Evolutionary conservation across 768 basidiomycete species (phyloP), one percentile per base, ranked within the genome.

Genomic region (Russula lepida): DNA sequence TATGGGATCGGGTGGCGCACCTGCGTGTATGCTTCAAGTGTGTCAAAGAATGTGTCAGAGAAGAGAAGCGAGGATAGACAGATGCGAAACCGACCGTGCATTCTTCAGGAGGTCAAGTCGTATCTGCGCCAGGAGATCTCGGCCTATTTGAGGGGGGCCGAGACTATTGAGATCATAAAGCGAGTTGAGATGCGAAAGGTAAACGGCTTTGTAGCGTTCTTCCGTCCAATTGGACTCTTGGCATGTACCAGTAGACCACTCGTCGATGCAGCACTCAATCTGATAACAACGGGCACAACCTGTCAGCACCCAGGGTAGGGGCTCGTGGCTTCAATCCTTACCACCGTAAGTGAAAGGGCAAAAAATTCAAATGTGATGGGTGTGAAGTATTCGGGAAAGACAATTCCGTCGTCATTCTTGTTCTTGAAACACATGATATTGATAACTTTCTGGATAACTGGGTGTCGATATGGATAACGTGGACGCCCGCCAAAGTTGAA

Each of bases 221-320:
- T 56, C 47, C 4, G 51, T 23, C 60, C 60, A 56, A 13, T 7
- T 27, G 0, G 54, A 55, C 7, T 25, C 32, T 25, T 7, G 27
- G 8, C 23, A 17, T 12, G 30, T 56, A 0, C 59, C 59, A 27
- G 32, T 23, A 17, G 23, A 21, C 58, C 58, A 58, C 30, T 58
- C 58, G 8, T 44, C 25, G 32, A 58, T 60, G 39, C 59, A 55
- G 48, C 54, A 60, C 47, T 60, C 47, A n/a, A 60, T 41, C 59
- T 55, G 41, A 33, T 35, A 46, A 61, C 2, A 15, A 7, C n/a
- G 12, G 21, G 8, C 11, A 21, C 2, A 15, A 4, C 21, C 37
- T 8, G 5, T 56, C 54, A 56, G 37, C 2, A 46, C n/a, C 15
- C 21, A 4, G 28, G 28, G 7, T 13, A 11, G 27, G 9, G 27